phyloP scores from a whole-genome alignment of 2,329 filamentous ascomycete genomes.

The Pseudonectria foliicola region DNA sequence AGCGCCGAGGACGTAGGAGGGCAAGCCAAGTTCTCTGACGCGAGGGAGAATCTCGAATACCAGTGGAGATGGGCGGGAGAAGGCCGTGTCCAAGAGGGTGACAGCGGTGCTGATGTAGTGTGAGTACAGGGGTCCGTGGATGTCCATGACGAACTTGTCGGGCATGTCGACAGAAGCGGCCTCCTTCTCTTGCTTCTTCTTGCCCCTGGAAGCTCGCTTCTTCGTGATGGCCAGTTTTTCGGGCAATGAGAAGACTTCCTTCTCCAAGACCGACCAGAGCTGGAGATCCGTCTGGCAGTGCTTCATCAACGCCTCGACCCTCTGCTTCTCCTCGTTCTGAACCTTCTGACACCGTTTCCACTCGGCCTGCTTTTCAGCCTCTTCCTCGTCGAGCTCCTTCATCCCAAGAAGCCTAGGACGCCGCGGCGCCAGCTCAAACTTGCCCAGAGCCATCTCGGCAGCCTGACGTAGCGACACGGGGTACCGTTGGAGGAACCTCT shows the following conservation, averaged over 20 bases:
- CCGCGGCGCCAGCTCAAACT: constrained; percentile 28
- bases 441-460: constrained; percentile 31
- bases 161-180: constrained; percentile 5
- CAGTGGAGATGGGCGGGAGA: constrained; percentile 50
- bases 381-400: constrained; percentile 24
- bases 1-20: constrained; percentile 64
- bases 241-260: constrained; percentile 58
- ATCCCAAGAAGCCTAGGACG: constrained; percentile 17
- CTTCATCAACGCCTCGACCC: constrained; percentile 49
- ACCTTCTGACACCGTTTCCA: constrained; percentile 28
- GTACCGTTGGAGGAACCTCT: constrained; percentile 31
- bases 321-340: constrained; percentile 38
- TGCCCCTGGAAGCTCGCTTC: constrained; percentile 7
- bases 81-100: constrained; percentile 49
- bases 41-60: constrained; percentile 56
- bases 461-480: constrained; percentile 33
- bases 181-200: constrained; percentile 7
- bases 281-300: constrained; percentile 52
- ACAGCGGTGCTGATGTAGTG: constrained; percentile 52
- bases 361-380: constrained; percentile 29
- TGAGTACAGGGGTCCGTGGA: constrained; percentile 60
- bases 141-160: constrained; percentile 38
- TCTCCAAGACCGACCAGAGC: constrained; percentile 60
- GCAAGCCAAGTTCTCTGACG: constrained; percentile 60
- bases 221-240: constrained; percentile 31